A percentile compares a stretch with the other conserved stretches of the same genome.
Evolutionary conservation across 139 green algal species (phyloP).

Genomic region (Haematococcus sp.): DNA sequence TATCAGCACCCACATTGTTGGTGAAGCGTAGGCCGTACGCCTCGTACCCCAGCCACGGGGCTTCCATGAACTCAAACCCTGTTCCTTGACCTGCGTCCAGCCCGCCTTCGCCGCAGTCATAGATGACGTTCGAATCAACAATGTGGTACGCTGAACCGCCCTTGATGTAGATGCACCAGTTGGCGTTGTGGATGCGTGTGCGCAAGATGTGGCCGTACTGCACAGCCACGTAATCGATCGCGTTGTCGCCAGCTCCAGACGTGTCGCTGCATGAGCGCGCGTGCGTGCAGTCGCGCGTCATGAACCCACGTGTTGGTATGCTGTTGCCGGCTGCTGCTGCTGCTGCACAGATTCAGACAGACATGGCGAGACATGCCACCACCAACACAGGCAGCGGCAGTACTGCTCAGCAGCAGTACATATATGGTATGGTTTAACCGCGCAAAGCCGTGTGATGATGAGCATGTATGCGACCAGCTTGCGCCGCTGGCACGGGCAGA

Average conservation of each 20-base stretch:
- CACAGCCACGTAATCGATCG: constrained; percentile 25
- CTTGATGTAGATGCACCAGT: constrained; percentile 33
- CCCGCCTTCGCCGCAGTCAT: neutral
- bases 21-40: constrained; percentile 12
- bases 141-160: constrained; percentile 13
- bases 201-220: constrained; percentile 31
- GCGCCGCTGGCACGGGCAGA: too few relatives aligned
- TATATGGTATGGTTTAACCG: too few relatives aligned
- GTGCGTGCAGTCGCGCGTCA: too few relatives aligned
- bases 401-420: too few relatives aligned
- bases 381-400: too few relatives aligned
- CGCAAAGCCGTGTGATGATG: too few relatives aligned
- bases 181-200: constrained; percentile 4
- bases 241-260: neutral
- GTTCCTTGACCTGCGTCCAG: neutral
- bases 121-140: constrained; percentile 9
- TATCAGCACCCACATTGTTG: constrained; percentile 34
- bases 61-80: constrained; percentile 24
- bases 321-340: too few relatives aligned
- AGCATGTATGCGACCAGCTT: too few relatives aligned
- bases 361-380: too few relatives aligned
- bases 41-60: constrained; percentile 28
- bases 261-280: neutral
- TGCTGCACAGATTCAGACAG: too few relatives aligned
- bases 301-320: too few relatives aligned